Evolutionary conservation across 1,284 basidiomycete genomes (phyloP).

Genomic region (Stygiomarasmius scandens): DNA sequence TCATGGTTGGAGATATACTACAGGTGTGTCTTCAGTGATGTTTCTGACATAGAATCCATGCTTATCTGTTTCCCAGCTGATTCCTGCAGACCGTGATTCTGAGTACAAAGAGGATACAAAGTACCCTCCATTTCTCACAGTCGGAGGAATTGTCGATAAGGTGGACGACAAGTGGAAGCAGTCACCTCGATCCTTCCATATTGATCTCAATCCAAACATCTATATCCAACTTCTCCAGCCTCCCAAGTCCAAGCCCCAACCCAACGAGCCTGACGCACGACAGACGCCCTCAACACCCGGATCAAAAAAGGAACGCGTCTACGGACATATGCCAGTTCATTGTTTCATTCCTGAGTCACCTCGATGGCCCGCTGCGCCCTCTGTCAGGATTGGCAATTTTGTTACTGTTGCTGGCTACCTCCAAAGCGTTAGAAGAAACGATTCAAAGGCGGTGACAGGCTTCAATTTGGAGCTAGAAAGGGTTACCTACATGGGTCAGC

Average conservation of each 20-base stretch:
- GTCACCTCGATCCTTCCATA: not conserved
- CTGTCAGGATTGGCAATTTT: not conserved
- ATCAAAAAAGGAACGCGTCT: not conserved
- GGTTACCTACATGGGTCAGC: not conserved
- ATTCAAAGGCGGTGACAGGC: not conserved
- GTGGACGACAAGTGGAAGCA: not conserved
- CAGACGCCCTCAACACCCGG: not conserved
- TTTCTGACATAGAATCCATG: not conserved
- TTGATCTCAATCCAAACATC: not conserved
- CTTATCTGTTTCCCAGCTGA: not conserved
- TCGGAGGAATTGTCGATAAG: not conserved
- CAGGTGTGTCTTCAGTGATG: not conserved
- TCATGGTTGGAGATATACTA: not conserved
- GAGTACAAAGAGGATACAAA: not conserved
- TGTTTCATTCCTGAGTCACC: not conserved
- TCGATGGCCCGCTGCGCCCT: not conserved
- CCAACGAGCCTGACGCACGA: not conserved
- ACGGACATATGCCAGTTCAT: not conserved
- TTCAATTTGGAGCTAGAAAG: not conserved
- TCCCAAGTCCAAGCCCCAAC: not conserved
- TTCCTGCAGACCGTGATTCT: not conserved
- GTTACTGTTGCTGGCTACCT: not conserved
- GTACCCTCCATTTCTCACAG: not conserved
- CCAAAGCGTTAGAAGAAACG: not conserved
- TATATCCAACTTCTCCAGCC: not conserved